Evolutionary conservation across 768 basidiomycete species (phyloP).

Genomic region (Boletus reticuloceps): DNA sequence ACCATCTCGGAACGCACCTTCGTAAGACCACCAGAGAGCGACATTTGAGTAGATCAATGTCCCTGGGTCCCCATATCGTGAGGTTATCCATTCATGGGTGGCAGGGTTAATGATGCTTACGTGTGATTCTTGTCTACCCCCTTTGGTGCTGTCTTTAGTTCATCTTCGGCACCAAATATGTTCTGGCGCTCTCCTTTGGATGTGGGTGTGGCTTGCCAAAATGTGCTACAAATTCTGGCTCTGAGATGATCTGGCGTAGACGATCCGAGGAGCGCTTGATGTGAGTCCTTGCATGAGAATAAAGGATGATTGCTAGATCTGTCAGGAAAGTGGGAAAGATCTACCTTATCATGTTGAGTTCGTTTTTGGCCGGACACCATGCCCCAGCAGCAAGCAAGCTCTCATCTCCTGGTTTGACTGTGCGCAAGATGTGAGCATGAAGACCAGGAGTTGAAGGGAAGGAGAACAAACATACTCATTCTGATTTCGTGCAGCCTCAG

Average conservation of each 20-base stretch:
- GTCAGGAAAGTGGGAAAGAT: background rate
- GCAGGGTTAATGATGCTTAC: slow-evolving; percentile 36
- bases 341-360: slow-evolving; percentile 74
- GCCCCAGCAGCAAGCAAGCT: slow-evolving; percentile 77
- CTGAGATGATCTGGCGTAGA: slow-evolving; percentile 65
- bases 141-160: slow-evolving; percentile 89
- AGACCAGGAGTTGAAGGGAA: background rate
- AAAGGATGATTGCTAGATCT: background rate
- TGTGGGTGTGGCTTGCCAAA: slow-evolving; percentile 72
- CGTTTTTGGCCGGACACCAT: slow-evolving; percentile 78
- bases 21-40: slow-evolving; percentile 71
- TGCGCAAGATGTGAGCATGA: slow-evolving; percentile 5
- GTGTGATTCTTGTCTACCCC: slow-evolving; percentile 81
- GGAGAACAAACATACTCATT: slow-evolving; percentile 15
- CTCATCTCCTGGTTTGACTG: slow-evolving; percentile 65
- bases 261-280: slow-evolving; percentile 58
- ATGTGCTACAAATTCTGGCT: slow-evolving; percentile 65
- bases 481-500: slow-evolving; percentile 7
- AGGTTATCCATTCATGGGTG: background rate
- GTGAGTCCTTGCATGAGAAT: slow-evolving; percentile 45
- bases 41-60: slow-evolving; percentile 90
- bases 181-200: slow-evolving; percentile 59
- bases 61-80: slow-evolving; percentile 40
- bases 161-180: slow-evolving; percentile 86
- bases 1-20: slow-evolving; percentile 38